phyloP scores from a whole-genome alignment of 257 asterid genomes.

The Orobanche coerulescens region DNA sequence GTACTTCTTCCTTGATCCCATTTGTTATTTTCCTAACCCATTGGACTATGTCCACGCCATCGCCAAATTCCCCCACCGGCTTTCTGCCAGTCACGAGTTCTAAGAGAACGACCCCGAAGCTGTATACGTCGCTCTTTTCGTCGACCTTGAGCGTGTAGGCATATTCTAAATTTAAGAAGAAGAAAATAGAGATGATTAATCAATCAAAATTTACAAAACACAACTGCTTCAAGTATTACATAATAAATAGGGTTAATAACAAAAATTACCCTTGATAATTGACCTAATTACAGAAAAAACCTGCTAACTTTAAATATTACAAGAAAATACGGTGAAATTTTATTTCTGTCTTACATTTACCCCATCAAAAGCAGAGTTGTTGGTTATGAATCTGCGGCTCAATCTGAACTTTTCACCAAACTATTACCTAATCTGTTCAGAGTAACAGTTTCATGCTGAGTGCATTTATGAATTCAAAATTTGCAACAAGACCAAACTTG shows the following conservation, averaged over 20 bases:
- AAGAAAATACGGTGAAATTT: too few species aligned
- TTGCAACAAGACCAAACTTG: too few species aligned
- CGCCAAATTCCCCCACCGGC: constrained; percentile 82
- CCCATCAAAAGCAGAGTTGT: too few species aligned
- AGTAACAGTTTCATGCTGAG: constrained; percentile 14
- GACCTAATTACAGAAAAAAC: too few species aligned
- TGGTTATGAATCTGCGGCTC: neutral
- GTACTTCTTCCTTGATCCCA: constrained; percentile 55
- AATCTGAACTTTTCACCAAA: constrained; percentile 2
- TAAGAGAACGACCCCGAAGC: constrained; percentile 70
- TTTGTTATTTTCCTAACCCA: constrained; percentile 77
- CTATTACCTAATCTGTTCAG: constrained; percentile 7
- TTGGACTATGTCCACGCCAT: constrained; percentile 77
- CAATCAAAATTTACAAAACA: neutral
- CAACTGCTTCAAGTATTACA: too few species aligned
- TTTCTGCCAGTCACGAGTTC: constrained; percentile 65
- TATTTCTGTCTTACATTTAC: too few species aligned
- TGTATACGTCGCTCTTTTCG: constrained; percentile 82
- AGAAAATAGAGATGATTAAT: neutral
- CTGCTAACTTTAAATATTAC: too few species aligned
- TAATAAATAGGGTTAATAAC: too few species aligned
- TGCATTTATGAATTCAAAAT: neutral
- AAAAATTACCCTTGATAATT: too few species aligned
- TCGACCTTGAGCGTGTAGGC: constrained; percentile 82
- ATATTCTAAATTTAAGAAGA: constrained; percentile 39